phyloP scores from a whole-genome alignment of 2,329 filamentous ascomycete species.

The Cordyceps cicadae region DNA sequence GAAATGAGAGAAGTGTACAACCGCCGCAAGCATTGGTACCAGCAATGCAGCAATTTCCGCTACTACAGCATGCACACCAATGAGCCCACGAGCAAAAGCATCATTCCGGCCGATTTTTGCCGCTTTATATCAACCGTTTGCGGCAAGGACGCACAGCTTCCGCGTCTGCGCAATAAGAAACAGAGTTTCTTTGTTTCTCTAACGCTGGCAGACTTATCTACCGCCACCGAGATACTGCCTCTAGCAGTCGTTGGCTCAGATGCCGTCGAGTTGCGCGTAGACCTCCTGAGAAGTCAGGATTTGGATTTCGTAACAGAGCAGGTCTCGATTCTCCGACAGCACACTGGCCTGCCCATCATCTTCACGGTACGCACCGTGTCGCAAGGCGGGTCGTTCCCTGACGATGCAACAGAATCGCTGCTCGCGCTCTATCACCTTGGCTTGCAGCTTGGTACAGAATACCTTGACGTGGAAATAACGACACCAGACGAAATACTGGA shows the following conservation, averaged over 20 bases:
- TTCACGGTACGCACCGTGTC: constrained; percentile 82
- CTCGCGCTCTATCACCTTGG: constrained; percentile 69
- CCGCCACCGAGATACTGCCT: constrained; percentile 56
- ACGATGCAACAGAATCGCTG: constrained; percentile 62
- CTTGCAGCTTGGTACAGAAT: constrained; percentile 79
- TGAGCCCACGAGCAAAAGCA: constrained; percentile 16
- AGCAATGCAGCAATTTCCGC: constrained; percentile 87
- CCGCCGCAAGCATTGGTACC: constrained; percentile 80
- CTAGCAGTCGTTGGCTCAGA: constrained; percentile 76
- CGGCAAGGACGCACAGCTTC: constrained; percentile 38
- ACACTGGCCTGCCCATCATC: constrained; percentile 70
- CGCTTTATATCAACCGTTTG: constrained; percentile 33
- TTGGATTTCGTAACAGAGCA: constrained; percentile 75
- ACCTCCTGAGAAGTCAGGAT: constrained; percentile 70
- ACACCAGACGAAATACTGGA: constrained; percentile 70
- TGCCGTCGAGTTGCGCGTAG: constrained; percentile 88
- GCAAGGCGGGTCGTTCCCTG: constrained; percentile 84
- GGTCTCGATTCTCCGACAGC: constrained; percentile 66
- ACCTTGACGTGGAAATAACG: constrained; percentile 86
- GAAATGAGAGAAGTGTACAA: constrained; percentile 89
- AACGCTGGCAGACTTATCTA: constrained; percentile 66
- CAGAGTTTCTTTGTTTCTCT: constrained; percentile 90
- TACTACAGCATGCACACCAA: constrained; percentile 70
- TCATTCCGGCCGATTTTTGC: constrained; percentile 27
- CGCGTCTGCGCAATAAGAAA: constrained; percentile 40